A percentile compares a stretch with the other conserved stretches of the same genome.
phyloP scores from a whole-genome alignment of 2,329 filamentous ascomycete genomes.

The Fusarium oligoseptatum region DNA sequence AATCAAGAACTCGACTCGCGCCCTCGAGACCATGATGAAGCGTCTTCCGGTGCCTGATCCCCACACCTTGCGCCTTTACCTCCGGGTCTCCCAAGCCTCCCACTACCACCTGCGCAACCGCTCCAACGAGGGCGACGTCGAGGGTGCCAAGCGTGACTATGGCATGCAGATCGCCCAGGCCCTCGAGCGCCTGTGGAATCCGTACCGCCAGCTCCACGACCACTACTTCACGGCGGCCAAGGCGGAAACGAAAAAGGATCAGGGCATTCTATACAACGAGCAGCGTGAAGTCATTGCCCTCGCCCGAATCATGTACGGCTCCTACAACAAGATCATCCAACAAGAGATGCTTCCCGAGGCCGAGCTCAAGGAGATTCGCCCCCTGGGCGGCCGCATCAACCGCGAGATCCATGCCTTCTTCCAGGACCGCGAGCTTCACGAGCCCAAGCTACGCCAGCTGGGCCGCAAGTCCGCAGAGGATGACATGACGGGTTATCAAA shows the following conservation, averaged over 20 bases:
- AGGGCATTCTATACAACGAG: constrained; percentile 50
- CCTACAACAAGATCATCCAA: constrained; percentile 59
- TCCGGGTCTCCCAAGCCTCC: constrained; percentile 66
- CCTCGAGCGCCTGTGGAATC: constrained; percentile 64
- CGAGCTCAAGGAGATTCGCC: constrained; percentile 51
- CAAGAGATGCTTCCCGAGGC: constrained; percentile 55
- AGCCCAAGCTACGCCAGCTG: constrained; percentile 49
- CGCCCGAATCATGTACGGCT: constrained; percentile 60
- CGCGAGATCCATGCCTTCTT: constrained; percentile 55
- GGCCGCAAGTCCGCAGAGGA: constrained; percentile 35
- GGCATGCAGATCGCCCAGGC: constrained; percentile 65
- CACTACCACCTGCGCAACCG: constrained; percentile 55
- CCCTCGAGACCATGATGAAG: constrained; percentile 74
- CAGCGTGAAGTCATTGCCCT: constrained; percentile 60
- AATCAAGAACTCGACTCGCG: constrained; percentile 72
- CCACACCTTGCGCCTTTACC: constrained; percentile 65
- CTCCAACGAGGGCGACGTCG: constrained; percentile 48
- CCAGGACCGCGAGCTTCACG: constrained; percentile 49
- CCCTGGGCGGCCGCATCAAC: constrained; percentile 53
- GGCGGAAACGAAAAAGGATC: constrained; percentile 41
- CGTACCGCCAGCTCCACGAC: constrained; percentile 57
- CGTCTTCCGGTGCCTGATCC: constrained; percentile 62
- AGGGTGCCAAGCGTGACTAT: constrained; percentile 57
- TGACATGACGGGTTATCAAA: constrained; percentile 36
- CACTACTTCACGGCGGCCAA: constrained; percentile 51